Conservation (phyloP, 176 grass and related monocot species). For the Phoenix roebelenii region DNA sequence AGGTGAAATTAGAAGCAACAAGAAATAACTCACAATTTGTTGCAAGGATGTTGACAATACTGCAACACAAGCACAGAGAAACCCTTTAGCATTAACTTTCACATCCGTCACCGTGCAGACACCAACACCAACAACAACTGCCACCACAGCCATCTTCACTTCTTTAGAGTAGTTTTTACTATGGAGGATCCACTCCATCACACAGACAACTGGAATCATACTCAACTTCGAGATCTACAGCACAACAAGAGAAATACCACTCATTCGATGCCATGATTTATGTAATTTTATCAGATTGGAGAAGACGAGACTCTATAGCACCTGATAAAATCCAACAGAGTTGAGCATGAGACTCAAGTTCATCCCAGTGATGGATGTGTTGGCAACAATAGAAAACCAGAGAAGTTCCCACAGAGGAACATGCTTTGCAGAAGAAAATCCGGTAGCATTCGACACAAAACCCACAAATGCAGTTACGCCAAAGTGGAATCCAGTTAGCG, state of each 20-base stretch:
- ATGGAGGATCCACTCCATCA: conserved; percentile 44
- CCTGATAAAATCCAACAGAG: conserved; percentile 20
- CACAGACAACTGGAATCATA: conserved; percentile 49
- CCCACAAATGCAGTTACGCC: conserved; percentile 3
- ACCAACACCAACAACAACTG: conserved; percentile 35
- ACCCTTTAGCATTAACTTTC: conserved; percentile 38
- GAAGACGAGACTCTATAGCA: neutral
- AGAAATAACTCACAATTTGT: conserved; percentile 38
- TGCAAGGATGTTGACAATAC: conserved; percentile 38
- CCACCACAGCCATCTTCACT: conserved; percentile 36
- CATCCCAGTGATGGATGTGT: conserved; percentile 9
- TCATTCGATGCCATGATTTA: too few species aligned
- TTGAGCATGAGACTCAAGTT: conserved; percentile 18
- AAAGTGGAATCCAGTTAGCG: conserved; percentile 11
- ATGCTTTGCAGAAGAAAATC: neutral
- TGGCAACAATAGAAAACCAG: conserved; percentile 15
- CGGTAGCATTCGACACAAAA: neutral
- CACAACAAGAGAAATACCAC: neutral
- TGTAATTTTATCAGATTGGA: too few species aligned
- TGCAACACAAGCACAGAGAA: conserved; percentile 42
- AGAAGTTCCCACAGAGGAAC: conserved; percentile 13
- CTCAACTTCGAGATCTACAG: conserved; percentile 43
- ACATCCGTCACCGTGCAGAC: conserved; percentile 43
- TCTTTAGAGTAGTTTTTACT: conserved; percentile 35
- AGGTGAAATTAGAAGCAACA: too few species aligned